Evolutionary conservation across 177 flowering plant species (phyloP).

Genomic region (Vitis hybrid): DNA sequence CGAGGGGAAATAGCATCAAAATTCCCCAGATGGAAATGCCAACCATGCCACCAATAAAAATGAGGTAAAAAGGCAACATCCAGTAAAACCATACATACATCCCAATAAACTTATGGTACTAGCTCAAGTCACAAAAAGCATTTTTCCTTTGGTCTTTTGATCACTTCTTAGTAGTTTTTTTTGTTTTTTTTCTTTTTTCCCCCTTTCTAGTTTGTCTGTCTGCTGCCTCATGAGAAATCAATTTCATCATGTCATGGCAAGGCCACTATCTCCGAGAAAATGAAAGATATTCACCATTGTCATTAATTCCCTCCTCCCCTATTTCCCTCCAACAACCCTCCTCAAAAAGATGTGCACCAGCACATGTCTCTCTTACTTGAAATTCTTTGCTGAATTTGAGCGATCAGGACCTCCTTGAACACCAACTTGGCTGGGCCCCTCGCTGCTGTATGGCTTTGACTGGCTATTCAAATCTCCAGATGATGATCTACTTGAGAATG

Average conservation of each 20-base stretch:
- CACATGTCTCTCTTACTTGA: conserved; percentile 12
- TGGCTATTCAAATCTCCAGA: conserved; percentile 29
- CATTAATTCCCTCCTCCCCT: neutral
- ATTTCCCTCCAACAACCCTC: conserved; percentile 4
- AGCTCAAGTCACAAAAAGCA: conserved; percentile 14
- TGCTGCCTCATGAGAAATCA: conserved; percentile 11
- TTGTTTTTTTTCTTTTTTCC: conserved; percentile 3
- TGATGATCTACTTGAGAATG: conserved; percentile 24
- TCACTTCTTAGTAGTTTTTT: conserved; percentile 3
- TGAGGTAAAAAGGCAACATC: conserved; percentile 11
- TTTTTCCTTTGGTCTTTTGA: conserved; percentile 7
- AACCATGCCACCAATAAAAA: conserved; percentile 23
- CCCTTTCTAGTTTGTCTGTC: neutral
- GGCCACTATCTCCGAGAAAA: conserved; percentile 12
- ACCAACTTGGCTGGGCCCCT: conserved; percentile 17
- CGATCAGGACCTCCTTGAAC: conserved; percentile 23
- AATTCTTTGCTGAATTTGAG: conserved; percentile 21
- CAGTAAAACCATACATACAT: conserved; percentile 27
- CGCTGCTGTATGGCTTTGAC: conserved; percentile 17
- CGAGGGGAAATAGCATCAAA: conserved; percentile 31
- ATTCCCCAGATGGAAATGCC: conserved; percentile 26
- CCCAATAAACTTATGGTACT: conserved; percentile 24
- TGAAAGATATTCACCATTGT: conserved; percentile 12
- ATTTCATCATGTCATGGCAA: conserved; percentile 17
- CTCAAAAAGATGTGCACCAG: conserved; percentile 5